These are phyloP conservation scores for Auricularia heimuer DNA, from an alignment of 768 basidiomycete genomes.

Conservation along the genomic window DNA sequence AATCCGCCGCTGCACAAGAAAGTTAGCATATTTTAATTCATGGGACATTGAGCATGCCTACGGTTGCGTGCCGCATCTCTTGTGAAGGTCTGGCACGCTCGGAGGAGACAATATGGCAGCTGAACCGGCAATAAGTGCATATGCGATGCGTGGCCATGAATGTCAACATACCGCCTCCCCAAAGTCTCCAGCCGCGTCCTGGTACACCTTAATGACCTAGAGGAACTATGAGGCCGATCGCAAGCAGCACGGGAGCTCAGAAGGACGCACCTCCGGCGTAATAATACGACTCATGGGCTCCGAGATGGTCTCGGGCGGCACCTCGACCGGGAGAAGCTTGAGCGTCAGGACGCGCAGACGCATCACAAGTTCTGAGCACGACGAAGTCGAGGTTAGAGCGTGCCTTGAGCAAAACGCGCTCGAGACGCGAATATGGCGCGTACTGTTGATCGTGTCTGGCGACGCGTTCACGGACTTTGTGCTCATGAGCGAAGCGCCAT, in stretches of 20 bases:
- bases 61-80: constrained; percentile 16
- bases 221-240: neutral
- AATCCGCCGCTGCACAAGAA: constrained; percentile 46
- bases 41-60: neutral
- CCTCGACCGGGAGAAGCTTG: constrained; percentile 71
- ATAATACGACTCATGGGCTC: constrained; percentile 78
- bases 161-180: constrained; percentile 55
- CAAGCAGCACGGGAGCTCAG: neutral
- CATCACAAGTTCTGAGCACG: constrained; percentile 58
- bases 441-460: constrained; percentile 71
- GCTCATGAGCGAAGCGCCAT: constrained; percentile 37
- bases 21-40: neutral
- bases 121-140: constrained; percentile 18
- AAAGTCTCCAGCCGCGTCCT: constrained; percentile 80
- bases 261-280: constrained; percentile 38
- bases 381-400: neutral
- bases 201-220: constrained; percentile 65
- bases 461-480: constrained; percentile 42
- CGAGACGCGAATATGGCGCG: constrained; percentile 12
- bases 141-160: constrained; percentile 2
- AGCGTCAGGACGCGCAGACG: constrained; percentile 70
- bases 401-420: neutral
- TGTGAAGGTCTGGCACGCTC: constrained; percentile 71
- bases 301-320: constrained; percentile 51
- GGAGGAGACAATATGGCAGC: constrained; percentile 75